Conservation (phyloP, 2,329 filamentous ascomycete species). For the Graphilbum ipis-grandicollis region DNA sequence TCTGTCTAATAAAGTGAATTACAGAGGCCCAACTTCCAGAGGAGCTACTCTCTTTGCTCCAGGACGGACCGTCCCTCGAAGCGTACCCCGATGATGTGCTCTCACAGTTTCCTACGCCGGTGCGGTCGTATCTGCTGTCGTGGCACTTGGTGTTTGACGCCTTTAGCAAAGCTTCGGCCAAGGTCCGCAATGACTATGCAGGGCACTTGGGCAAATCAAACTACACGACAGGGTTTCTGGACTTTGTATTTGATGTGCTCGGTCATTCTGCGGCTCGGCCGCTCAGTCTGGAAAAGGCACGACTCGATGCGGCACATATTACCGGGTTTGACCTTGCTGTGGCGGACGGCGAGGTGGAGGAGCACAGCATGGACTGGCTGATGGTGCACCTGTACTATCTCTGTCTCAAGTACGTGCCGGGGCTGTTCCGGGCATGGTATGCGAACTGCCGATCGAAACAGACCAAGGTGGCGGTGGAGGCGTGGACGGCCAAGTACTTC, state of each 20-base stretch:
- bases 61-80: slow-evolving; percentile 60
- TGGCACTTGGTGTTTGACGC: slow-evolving; percentile 87
- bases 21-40: slow-evolving; percentile 55
- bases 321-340: slow-evolving; percentile 32
- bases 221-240: slow-evolving; percentile 50
- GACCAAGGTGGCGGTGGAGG: slow-evolving; percentile 61
- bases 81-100: slow-evolving; percentile 48
- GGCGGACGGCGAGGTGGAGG: slow-evolving; percentile 40
- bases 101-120: slow-evolving; percentile 46
- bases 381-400: slow-evolving; percentile 77
- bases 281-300: slow-evolving; percentile 53
- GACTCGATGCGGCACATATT: slow-evolving; percentile 40
- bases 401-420: slow-evolving; percentile 57
- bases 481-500: slow-evolving; percentile 75
- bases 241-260: slow-evolving; percentile 71
- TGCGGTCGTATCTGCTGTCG: slow-evolving; percentile 69
- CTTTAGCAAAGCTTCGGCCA: slow-evolving; percentile 60
- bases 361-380: slow-evolving; percentile 67
- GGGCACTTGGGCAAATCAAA: slow-evolving; percentile 61
- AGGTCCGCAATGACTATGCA: slow-evolving; percentile 66
- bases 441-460: slow-evolving; percentile 64
- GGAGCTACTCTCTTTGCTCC: slow-evolving; percentile 67
- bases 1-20: no score
- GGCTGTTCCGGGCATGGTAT: slow-evolving; percentile 71
- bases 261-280: slow-evolving; percentile 60